Base-by-base conservation (phyloP, 73 alveolate species). In the Paramecium octaurelia region DNA sequence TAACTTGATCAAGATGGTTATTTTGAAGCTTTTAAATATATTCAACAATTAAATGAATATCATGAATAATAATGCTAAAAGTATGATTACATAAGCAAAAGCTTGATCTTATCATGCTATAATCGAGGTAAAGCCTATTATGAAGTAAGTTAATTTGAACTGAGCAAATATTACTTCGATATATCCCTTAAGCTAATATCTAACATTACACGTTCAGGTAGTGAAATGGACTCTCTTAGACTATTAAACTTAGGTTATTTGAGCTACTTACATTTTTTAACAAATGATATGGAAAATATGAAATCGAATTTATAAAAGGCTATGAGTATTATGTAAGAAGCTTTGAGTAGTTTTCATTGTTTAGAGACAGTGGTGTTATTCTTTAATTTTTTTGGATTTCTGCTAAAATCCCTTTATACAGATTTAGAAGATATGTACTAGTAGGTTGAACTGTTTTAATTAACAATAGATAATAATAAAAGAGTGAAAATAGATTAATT, bases 231-330 rank as follows among this genome's bases (percentile, higher is more conserved):
- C n/a, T 34, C 64, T 5, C 59, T 75, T 14, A 35, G 88, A 3
- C 48, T 75, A 18, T 21, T 75, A 31, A 75, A 75, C 35, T 75
- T 75, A 40, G 88, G 88, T 31, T 75, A 36, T 75, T 36, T 75
- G 36, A 40, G 68, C 40, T 75, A 75, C n/a, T 34, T 75, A 11
- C 12, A 36, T 12, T 75, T 36, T 31, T 10, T 75, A 31, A 75
- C 59, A 3, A 75, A 75, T 75, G 88, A 75, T 75, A 75, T 75
- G 88, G 88, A 75, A 7, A 34, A n/a, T 14, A 75, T 75, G 88
- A 75, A 40, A 4, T 21, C 57, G 1, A 34, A 75, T 75, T 21
- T 75, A 36, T 34, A 29, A 34, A 36, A 75, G 31, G 42, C 88
- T 4, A 34, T 36, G 34, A 36, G 68, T 40, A 75, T 75, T 6